Conservation (phyloP, 2,329 filamentous ascomycete species). For the Fusarium hainanense region DNA sequence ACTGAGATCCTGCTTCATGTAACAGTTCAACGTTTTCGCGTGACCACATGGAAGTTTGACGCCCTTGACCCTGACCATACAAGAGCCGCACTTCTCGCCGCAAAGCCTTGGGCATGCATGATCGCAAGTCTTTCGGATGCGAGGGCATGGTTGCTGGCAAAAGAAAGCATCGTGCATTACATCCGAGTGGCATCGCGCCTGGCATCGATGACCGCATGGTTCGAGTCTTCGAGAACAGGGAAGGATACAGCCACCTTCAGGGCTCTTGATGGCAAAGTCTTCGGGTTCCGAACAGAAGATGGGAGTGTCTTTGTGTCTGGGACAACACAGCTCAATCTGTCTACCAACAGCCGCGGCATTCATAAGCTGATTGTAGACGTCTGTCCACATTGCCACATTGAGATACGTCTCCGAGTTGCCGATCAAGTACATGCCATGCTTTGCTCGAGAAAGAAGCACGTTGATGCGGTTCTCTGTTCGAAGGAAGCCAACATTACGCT, state of each 20-base stretch:
- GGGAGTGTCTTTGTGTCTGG: conserved; percentile 64
- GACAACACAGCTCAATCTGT: conserved; percentile 65
- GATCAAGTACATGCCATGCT: conserved; percentile 76
- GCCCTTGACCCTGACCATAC: conserved; percentile 7
- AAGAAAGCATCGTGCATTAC: conserved; percentile 57
- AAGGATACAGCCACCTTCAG: conserved; percentile 69
- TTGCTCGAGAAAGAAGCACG: conserved; percentile 72
- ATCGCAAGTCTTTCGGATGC: conserved; percentile 54
- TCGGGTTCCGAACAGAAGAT: conserved; percentile 67
- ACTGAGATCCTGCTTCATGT: no score
- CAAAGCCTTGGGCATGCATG: conserved; percentile 57
- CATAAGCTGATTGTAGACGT: conserved; percentile 22
- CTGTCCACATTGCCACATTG: conserved; percentile 65
- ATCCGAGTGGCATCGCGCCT: conserved; percentile 58
- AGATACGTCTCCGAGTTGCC: conserved; percentile 70
- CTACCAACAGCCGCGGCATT: conserved; percentile 57
- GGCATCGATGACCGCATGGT: conserved; percentile 59
- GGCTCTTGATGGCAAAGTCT: conserved; percentile 65
- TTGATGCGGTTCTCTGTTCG: conserved; percentile 75
- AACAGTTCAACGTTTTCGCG: conserved; percentile 10
- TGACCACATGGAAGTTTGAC: conserved; percentile 39
- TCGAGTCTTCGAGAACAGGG: conserved; percentile 59
- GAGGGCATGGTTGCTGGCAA: conserved; percentile 58
- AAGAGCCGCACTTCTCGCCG: conserved; percentile 53
- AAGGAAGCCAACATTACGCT: conserved; percentile 72